Evolutionary conservation across 2,329 filamentous ascomycete species (phyloP), one percentile per base, ranked within the genome.

Genomic region (Penicillium sp.): DNA sequence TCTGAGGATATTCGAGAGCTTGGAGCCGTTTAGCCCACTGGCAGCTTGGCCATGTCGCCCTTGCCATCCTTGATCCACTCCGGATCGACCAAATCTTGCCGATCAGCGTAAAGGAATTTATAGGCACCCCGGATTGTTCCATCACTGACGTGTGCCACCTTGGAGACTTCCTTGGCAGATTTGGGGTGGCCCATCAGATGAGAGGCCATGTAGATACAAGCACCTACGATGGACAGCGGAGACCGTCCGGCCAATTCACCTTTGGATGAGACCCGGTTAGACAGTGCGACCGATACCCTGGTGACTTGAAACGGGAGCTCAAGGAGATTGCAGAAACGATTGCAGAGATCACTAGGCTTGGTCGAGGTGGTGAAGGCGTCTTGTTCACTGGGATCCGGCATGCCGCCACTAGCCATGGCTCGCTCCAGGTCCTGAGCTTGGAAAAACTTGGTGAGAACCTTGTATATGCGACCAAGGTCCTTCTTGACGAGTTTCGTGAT

Each of bases 61-160:
- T 77, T 75, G 41, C 84, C 84, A 42, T 81, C 79, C 37, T 76
- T 73, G 37, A 90, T 73, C 79, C 86, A 90, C 43, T 84, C 79
- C 35, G 79, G 71, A 51, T 84, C 80, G 54, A 95, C 78, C 41
- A 98, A 68, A 45, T 77, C 74, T 38, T 90, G 80, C 34, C 80
- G 78, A 32, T 83, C 80, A 12, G 75, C 73, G 60, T 89, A 90
- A 32, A 98, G 74, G 56, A 85, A 81, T 60, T 92, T 92, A 72
- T 96, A 98, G 0, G 90, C 89, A 16, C 86, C 93, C 56, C 93
- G 89, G 55, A 98, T 95, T 0, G 92, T 98, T 38, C 92, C 89
- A 59, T 98, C 93, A 61, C 88, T 95, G 17, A 98, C 92, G 49
- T 87, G 86, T 1, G 85, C 87, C 12, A 92, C 82, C 15, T 68